Evolutionary conservation across 1,284 basidiomycete genomes (phyloP).

Genomic region (Gomphus sp.): DNA sequence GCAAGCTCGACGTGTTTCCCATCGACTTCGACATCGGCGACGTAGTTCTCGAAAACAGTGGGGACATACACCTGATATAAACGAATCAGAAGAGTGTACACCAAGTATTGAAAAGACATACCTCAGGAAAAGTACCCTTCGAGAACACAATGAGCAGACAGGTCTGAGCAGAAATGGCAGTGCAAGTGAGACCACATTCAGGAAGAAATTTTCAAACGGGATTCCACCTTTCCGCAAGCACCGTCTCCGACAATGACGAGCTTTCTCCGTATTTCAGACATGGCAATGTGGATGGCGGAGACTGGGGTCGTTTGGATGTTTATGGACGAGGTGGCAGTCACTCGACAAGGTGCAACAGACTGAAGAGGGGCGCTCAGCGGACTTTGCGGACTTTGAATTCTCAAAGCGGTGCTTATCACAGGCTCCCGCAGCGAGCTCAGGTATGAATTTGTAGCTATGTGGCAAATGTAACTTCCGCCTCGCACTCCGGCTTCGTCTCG

Average conservation of each 20-base stretch:
- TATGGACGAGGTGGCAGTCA: not conserved
- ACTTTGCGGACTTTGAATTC: not conserved
- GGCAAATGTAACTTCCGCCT: not conserved
- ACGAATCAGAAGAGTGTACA: not conserved
- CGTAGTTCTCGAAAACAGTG: constrained; percentile 89
- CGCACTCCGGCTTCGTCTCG: not conserved
- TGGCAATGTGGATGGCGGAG: constrained; percentile 16
- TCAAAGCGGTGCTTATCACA: not conserved
- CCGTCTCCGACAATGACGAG: constrained; percentile 77
- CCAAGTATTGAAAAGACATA: constrained; percentile 24
- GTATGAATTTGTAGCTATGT: not conserved
- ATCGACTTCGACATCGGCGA: constrained; percentile 85
- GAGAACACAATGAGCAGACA: constrained; percentile 81
- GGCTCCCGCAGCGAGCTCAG: not conserved
- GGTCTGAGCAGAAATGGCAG: constrained; percentile 34
- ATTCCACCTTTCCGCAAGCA: constrained; percentile 68
- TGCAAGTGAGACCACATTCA: not conserved
- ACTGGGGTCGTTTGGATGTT: not conserved
- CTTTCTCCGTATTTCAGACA: constrained; percentile 70
- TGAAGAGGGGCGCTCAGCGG: not conserved
- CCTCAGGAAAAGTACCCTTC: constrained; percentile 92
- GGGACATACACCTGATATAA: constrained; percentile 74
- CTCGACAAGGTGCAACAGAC: not conserved
- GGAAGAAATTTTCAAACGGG: constrained; percentile 6
- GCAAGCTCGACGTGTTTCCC: constrained; percentile 89